phyloP scores from a whole-genome alignment of 768 basidiomycete genomes.

The Suillus americanus region DNA sequence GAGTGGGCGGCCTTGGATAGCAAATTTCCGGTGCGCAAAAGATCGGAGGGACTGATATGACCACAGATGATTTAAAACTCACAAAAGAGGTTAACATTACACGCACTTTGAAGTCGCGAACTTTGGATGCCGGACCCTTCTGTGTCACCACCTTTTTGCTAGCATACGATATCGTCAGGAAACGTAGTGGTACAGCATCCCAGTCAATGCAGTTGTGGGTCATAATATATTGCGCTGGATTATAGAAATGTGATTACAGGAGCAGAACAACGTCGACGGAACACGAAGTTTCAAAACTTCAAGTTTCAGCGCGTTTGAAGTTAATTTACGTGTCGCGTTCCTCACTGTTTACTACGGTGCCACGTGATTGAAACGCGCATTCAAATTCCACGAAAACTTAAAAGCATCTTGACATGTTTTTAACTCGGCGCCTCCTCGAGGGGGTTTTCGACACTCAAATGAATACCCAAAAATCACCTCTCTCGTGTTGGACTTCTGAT shows the following conservation, averaged over 20 bases:
- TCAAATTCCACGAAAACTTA: too few species aligned
- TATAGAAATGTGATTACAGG: background rate
- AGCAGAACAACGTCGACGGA: background rate
- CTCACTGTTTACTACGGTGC: background rate
- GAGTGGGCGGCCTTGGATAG: background rate
- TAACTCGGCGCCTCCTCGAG: too few species aligned
- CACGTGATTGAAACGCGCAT: too few species aligned
- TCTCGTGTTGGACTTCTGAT: too few species aligned
- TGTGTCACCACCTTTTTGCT: background rate
- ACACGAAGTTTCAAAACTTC: background rate
- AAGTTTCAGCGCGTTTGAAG: background rate
- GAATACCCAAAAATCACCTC: too few species aligned
- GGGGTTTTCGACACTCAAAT: too few species aligned
- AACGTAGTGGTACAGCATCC: slow-evolving; percentile 15
- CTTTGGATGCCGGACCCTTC: background rate
- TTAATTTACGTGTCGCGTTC: background rate
- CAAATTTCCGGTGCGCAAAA: background rate
- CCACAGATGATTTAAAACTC: background rate
- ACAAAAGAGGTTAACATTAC: background rate
- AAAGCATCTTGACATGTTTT: too few species aligned
- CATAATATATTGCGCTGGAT: slow-evolving; percentile 11
- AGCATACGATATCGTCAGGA: slow-evolving; percentile 8
- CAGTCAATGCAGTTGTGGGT: slow-evolving; percentile 29
- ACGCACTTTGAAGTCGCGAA: background rate
- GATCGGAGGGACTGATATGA: background rate